These are phyloP conservation scores for Daphne laureola DNA, from an alignment of 441 rosid genomes.

Conservation along the genomic window DNA sequence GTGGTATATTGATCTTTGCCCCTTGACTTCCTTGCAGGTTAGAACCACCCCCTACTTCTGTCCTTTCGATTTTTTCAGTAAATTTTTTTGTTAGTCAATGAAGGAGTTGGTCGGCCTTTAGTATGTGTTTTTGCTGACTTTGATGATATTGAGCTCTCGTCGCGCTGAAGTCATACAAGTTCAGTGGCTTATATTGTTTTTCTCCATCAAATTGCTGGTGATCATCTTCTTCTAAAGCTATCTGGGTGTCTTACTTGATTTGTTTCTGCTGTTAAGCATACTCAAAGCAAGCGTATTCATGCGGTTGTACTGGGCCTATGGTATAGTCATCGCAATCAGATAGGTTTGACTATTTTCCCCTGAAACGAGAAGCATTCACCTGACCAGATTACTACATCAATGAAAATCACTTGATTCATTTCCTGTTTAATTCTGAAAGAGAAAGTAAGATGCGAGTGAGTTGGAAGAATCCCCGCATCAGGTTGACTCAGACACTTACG, in stretches of 20 bases:
- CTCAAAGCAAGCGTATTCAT: not conserved
- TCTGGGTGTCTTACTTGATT: constrained; percentile 2
- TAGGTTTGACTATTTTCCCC: constrained; percentile 21
- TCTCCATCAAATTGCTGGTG: not conserved
- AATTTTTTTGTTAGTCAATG: constrained; percentile 2
- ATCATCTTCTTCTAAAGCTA: constrained; percentile 2
- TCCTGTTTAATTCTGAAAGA: constrained; percentile 19
- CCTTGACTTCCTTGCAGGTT: constrained; percentile 5
- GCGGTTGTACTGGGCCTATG: no score
- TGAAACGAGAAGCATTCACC: constrained; percentile 16
- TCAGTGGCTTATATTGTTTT: constrained; percentile 2
- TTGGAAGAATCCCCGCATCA: constrained; percentile 66
- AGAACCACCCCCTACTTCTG: constrained; percentile 3
- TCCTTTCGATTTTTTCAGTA: not conserved
- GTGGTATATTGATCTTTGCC: no score
- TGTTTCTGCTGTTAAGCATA: constrained; percentile 3
- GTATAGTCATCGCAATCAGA: constrained; percentile 4
- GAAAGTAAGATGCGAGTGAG: constrained; percentile 54
- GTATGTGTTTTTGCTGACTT: constrained; percentile 5
- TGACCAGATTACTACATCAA: constrained; percentile 19
- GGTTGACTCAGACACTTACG: constrained; percentile 23
- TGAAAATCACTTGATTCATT: constrained; percentile 26
- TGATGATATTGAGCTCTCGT: no score
- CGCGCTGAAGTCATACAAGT: not conserved
- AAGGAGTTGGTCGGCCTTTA: not conserved